Conservation (phyloP, 2,329 filamentous ascomycete genomes). For the Cladorrhinum sp. region DNA sequence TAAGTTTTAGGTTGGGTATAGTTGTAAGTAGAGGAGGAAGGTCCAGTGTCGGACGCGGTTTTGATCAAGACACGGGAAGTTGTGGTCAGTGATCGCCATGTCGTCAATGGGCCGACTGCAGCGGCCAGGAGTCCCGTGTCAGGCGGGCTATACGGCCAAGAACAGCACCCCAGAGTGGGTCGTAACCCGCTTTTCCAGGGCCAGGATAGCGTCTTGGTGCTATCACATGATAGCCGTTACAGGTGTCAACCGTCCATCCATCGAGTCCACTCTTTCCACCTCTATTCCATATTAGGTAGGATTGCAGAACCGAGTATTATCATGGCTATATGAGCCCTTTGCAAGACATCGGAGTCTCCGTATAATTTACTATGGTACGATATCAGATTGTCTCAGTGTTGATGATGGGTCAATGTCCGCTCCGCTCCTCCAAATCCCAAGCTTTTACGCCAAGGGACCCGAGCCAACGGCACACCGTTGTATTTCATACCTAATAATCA, state of each 20-base stretch:
- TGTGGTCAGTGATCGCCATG: conserved; percentile 3
- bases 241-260: neutral
- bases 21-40: too few species aligned
- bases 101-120: conserved; percentile 4
- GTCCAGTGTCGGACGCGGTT: neutral
- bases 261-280: neutral
- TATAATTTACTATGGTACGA: too few species aligned
- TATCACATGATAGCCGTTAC: neutral
- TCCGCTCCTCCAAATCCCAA: too few species aligned
- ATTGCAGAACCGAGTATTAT: too few species aligned
- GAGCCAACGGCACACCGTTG: neutral
- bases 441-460: neutral
- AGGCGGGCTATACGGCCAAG: conserved; percentile 2
- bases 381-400: too few species aligned
- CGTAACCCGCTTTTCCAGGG: neutral
- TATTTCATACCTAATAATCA: neutral
- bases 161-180: neutral
- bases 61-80: neutral
- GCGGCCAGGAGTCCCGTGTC: neutral
- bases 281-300: neutral
- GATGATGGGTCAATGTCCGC: too few species aligned
- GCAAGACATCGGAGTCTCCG: neutral
- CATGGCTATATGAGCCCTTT: too few species aligned
- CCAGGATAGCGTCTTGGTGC: neutral
- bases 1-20: neutral